Conservation (phyloP, 805 yeast genomes). For the Dipodascopsis uninucleata region DNA sequence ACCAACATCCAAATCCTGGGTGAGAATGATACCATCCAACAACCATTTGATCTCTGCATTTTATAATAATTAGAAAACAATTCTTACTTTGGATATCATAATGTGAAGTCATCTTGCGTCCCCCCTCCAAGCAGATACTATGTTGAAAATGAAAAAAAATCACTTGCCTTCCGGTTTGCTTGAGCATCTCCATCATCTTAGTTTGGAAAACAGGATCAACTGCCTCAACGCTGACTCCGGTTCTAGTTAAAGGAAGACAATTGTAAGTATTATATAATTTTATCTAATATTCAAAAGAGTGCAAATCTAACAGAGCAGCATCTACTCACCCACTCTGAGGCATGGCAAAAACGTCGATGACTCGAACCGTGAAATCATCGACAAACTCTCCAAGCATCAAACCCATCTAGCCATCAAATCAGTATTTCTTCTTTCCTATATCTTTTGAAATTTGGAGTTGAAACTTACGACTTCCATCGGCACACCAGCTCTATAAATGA, state of each 20-base stretch:
- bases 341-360: slow-evolving; percentile 98
- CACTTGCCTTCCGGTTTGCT: slow-evolving; percentile 73
- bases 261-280: not conserved
- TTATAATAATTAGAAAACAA: not conserved
- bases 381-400: slow-evolving; percentile 97
- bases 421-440: slow-evolving; percentile 60
- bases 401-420: slow-evolving; percentile 60
- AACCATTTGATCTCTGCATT: slow-evolving; percentile 84
- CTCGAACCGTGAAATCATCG: slow-evolving; percentile 95
- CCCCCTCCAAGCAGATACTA: not conserved
- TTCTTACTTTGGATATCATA: not conserved
- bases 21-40: slow-evolving; percentile 99
- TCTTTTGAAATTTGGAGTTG: not conserved
- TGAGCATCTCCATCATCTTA: slow-evolving; percentile 98
- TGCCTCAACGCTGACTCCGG: slow-evolving; percentile 98
- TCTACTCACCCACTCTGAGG: slow-evolving; percentile 65
- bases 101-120: too few relatives aligned
- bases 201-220: slow-evolving; percentile 99
- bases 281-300: not conserved
- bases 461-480: slow-evolving; percentile 60
- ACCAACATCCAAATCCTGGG: slow-evolving; percentile 99
- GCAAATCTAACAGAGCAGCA: not conserved
- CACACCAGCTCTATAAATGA: slow-evolving; percentile 45
- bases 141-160: not conserved
- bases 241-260: slow-evolving; percentile 57